Evolutionary conservation across 176 grass and related monocot species (phyloP).

Genomic region (Calamus simplicifolius): DNA sequence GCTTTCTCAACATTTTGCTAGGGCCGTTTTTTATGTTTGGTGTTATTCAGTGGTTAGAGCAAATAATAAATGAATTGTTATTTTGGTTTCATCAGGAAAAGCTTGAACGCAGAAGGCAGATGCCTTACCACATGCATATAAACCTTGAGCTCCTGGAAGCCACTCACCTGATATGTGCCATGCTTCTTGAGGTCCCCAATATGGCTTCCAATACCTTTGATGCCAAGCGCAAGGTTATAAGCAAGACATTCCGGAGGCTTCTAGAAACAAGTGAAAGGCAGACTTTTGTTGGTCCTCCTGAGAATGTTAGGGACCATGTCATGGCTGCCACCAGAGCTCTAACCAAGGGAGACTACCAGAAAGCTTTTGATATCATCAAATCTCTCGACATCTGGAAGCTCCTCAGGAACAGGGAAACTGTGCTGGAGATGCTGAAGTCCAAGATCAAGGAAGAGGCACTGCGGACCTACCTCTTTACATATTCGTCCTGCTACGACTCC

Average conservation of each 20-base stretch:
- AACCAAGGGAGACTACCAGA: slow-evolving; percentile 66
- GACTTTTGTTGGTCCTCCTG: slow-evolving; percentile 83
- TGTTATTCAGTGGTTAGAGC: too few species aligned
- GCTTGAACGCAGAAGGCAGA: slow-evolving; percentile 82
- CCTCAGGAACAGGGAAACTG: slow-evolving; percentile 70
- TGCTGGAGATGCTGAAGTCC: slow-evolving; percentile 76
- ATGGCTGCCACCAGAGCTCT: slow-evolving; percentile 89
- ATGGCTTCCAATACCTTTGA: slow-evolving; percentile 74
- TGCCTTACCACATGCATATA: slow-evolving; percentile 99
- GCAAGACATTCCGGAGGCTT: slow-evolving; percentile 91
- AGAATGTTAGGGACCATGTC: slow-evolving; percentile 86
- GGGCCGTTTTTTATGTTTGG: too few species aligned
- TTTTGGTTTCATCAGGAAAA: slow-evolving; percentile 65
- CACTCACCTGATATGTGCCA: slow-evolving; percentile 84
- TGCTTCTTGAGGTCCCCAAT: slow-evolving; percentile 90
- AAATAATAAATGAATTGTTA: background rate
- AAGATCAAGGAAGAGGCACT: slow-evolving; percentile 93
- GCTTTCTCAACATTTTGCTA: too few species aligned
- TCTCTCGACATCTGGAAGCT: slow-evolving; percentile 86
- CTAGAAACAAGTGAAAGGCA: slow-evolving; percentile 88
- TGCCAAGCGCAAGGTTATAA: slow-evolving; percentile 50
- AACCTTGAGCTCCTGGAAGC: slow-evolving; percentile 94
- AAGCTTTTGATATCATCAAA: slow-evolving; percentile 49
- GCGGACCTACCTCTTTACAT: slow-evolving; percentile 81
- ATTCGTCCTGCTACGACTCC: slow-evolving; percentile 63